Evolutionary conservation across 306 rosid genomes (phyloP).

Genomic region (Gillenia trifoliata): DNA sequence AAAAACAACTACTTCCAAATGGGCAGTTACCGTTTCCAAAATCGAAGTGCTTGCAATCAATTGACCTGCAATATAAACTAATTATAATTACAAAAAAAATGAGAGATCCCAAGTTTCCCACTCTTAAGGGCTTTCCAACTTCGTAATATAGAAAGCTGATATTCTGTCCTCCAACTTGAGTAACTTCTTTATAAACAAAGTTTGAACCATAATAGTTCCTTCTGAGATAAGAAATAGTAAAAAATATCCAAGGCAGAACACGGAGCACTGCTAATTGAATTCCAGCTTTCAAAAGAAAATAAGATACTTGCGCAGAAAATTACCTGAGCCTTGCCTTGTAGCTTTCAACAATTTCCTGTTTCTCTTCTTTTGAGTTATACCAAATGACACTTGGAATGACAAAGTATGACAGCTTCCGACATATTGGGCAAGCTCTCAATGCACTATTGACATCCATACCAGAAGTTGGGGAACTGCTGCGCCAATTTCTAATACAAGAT

Average conservation of each 20-base stretch:
- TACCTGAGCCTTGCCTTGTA: constrained; percentile 95
- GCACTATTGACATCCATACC: constrained; percentile 91
- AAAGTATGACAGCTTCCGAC: constrained; percentile 89
- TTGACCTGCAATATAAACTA: constrained; percentile 52
- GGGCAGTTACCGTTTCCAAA: constrained; percentile 98
- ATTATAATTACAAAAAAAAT: not conserved
- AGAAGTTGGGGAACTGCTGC: constrained; percentile 78
- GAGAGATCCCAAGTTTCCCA: too few relatives aligned
- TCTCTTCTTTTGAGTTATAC: constrained; percentile 79
- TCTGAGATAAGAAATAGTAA: not conserved
- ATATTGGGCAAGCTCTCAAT: constrained; percentile 90
- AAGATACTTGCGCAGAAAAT: not conserved
- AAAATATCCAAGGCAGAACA: not conserved
- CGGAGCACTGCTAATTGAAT: not conserved
- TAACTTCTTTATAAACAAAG: not conserved
- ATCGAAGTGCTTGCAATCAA: constrained; percentile 97
- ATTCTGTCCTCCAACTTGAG: not conserved
- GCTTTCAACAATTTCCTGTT: constrained; percentile 77
- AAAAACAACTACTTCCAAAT: constrained; percentile 92
- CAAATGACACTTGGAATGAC: constrained; percentile 96
- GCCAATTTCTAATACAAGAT: constrained; percentile 98
- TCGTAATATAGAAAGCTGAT: not conserved
- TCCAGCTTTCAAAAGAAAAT: not conserved
- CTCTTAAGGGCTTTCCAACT: not conserved
- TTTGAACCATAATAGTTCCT: not conserved